Evolutionary conservation across 2,329 filamentous ascomycete species (phyloP).

Genomic region (Ophiosphaerella korrae): DNA sequence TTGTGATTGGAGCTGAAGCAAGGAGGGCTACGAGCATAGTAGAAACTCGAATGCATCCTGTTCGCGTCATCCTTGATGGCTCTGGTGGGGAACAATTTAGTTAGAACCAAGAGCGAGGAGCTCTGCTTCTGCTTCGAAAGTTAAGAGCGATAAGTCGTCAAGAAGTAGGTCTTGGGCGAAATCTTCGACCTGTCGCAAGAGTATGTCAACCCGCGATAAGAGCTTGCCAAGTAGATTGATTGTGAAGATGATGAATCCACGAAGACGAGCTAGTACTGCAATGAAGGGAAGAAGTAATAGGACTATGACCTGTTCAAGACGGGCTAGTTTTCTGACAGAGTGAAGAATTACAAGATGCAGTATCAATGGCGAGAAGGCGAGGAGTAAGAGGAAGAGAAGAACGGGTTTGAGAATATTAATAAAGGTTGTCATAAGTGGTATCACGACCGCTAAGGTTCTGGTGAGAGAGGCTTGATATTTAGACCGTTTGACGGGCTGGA

Average conservation of each 20-base stretch:
- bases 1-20: not conserved
- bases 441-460: not conserved
- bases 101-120: too few relatives aligned
- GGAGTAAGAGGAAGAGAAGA: slow-evolving; percentile 1
- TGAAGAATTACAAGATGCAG: not conserved
- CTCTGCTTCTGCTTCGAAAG: too few relatives aligned
- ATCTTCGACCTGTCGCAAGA: too few relatives aligned
- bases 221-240: not conserved
- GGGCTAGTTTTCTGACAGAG: too few relatives aligned
- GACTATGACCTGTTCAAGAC: too few relatives aligned
- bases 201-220: too few relatives aligned
- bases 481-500: not conserved
- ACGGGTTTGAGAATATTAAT: not conserved
- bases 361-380: not conserved
- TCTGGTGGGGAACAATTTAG: too few relatives aligned
- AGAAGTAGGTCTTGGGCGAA: too few relatives aligned
- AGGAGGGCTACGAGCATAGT: not conserved
- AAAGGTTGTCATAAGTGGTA: not conserved
- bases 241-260: not conserved
- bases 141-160: too few relatives aligned
- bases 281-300: too few relatives aligned
- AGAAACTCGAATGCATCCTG: not conserved
- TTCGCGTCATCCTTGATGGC: too few relatives aligned
- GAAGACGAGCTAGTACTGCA: not conserved
- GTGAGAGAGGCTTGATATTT: slow-evolving; percentile 14